A percentile compares a stretch with the other conserved stretches of the same genome.
phyloP scores from a whole-genome alignment of 1,284 basidiomycete genomes.

The Cryptococcus sp. region DNA sequence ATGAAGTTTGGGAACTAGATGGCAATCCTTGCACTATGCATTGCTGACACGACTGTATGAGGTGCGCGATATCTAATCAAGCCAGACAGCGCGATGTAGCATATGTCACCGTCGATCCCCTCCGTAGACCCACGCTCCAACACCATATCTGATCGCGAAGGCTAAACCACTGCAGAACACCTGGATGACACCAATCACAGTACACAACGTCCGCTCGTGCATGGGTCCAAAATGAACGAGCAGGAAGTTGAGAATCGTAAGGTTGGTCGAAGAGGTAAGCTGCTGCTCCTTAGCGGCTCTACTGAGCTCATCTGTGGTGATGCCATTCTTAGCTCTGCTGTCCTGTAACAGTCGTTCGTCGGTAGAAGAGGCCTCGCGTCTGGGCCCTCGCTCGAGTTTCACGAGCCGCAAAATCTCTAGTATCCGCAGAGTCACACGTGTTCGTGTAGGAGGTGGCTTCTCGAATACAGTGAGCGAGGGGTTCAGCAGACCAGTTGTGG shows the following conservation, averaged over 20 bases:
- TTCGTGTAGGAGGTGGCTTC: conserved; percentile 57
- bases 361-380: conserved; percentile 35
- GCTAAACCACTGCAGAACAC: conserved; percentile 72
- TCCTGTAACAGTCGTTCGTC: conserved; percentile 31
- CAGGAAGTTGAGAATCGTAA: conserved; percentile 84
- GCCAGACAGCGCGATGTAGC: neutral
- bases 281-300: conserved; percentile 9
- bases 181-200: conserved; percentile 71
- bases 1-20: conserved; percentile 69
- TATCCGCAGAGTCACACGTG: conserved; percentile 61
- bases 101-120: conserved; percentile 69
- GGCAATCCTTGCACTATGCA: neutral
- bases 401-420: conserved; percentile 67
- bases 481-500: conserved; percentile 68
- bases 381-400: conserved; percentile 60
- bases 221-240: conserved; percentile 76
- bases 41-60: neutral
- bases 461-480: conserved; percentile 70
- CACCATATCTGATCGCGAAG: conserved; percentile 81
- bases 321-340: neutral
- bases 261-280: conserved; percentile 73
- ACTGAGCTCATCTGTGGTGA: neutral
- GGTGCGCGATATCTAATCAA: conserved; percentile 7
- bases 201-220: conserved; percentile 73
- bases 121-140: conserved; percentile 83